Evolutionary conservation across 2,329 filamentous ascomycete genomes (phyloP).

Genomic region (Penicillium corylophilum): DNA sequence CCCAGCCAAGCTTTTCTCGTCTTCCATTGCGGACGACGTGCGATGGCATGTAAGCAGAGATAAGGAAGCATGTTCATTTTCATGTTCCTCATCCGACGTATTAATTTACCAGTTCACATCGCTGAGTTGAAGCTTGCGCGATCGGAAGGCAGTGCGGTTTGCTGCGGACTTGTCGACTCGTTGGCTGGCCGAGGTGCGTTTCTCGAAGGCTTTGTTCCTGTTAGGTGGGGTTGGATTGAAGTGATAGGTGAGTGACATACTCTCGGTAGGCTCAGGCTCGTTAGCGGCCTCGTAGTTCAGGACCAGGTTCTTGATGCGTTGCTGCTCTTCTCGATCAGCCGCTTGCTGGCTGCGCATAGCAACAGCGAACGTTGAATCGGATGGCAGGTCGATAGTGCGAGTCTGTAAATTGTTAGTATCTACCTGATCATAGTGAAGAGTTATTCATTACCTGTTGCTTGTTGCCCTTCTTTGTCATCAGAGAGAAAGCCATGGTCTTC

Average conservation of each 20-base stretch:
- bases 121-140: conserved; percentile 87
- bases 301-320: conserved; percentile 96
- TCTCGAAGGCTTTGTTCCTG: conserved; percentile 36
- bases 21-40: background rate
- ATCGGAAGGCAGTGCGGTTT: conserved; percentile 74
- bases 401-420: conserved; percentile 57
- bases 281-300: conserved; percentile 94
- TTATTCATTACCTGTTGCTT: conserved; percentile 73
- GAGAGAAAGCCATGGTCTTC: conserved; percentile 90
- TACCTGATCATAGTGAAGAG: background rate
- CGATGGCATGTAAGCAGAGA: background rate
- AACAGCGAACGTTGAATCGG: conserved; percentile 90
- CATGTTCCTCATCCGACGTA: background rate
- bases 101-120: conserved; percentile 91
- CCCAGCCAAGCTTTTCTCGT: background rate
- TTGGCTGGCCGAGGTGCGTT: conserved; percentile 44
- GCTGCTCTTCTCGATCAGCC: conserved; percentile 92
- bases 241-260: conserved; percentile 54
- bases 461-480: conserved; percentile 94
- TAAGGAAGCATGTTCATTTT: background rate
- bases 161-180: conserved; percentile 56
- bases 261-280: conserved; percentile 72
- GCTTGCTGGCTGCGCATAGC: conserved; percentile 96
- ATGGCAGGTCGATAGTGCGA: conserved; percentile 77
- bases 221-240: conserved; percentile 34